A percentile compares a stretch with the other conserved stretches of the same genome.
Conservation (phyloP, 352 stramenopile species). For the Globisporangium spiculum region DNA sequence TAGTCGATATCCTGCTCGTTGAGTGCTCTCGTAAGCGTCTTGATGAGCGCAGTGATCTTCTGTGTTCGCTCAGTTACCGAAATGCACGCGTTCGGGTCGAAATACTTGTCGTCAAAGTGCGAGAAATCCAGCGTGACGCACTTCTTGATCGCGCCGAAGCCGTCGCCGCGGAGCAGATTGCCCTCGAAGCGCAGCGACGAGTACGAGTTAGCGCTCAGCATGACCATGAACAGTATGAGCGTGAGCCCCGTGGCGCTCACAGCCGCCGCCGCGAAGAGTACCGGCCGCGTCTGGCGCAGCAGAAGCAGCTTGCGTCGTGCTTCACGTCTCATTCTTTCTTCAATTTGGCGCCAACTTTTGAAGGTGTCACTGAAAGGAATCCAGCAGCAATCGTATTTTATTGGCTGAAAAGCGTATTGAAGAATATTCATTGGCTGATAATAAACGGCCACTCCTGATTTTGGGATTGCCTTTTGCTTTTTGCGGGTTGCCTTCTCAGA, state of each 20-base stretch:
- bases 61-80: constrained; percentile 34
- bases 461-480: background rate
- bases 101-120: constrained; percentile 39
- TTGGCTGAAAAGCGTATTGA: background rate
- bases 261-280: background rate
- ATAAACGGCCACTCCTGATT: background rate
- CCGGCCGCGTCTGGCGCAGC: background rate
- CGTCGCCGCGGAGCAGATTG: background rate
- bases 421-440: background rate
- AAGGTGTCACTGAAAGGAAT: background rate
- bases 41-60: constrained; percentile 38
- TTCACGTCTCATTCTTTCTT: background rate
- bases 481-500: background rate
- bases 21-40: constrained; percentile 36
- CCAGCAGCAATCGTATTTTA: background rate
- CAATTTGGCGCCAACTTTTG: background rate
- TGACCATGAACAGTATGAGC: background rate
- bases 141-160: background rate
- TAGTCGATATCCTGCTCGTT: constrained; percentile 49
- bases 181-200: constrained; percentile 5
- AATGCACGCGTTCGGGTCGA: constrained; percentile 33
- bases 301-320: background rate
- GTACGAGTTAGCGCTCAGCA: background rate
- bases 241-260: background rate
- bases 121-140: constrained; percentile 34